Conservation (phyloP, 768 basidiomycete species). For the Panellus pusillus region DNA sequence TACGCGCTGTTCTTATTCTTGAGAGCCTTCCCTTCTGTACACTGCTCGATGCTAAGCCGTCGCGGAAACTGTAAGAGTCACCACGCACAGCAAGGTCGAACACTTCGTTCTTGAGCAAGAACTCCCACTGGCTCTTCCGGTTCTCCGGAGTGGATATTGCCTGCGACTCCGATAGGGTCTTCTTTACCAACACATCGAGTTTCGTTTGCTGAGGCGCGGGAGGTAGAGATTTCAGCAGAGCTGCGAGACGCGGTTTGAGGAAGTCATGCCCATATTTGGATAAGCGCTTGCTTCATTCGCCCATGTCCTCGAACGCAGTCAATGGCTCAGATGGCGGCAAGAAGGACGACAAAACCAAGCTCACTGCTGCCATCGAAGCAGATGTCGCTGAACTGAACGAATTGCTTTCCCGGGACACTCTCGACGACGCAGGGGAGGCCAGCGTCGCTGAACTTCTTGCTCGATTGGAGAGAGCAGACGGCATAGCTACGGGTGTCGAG, state of each 20-base stretch:
- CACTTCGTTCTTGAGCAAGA: conserved; percentile 66
- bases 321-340: conserved; percentile 12
- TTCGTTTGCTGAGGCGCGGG: conserved; percentile 46
- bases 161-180: conserved; percentile 43
- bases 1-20: conserved; percentile 53
- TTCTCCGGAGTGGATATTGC: conserved; percentile 53
- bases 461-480: conserved; percentile 56
- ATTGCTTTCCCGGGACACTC: conserved; percentile 30
- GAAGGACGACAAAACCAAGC: not conserved
- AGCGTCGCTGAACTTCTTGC: conserved; percentile 53
- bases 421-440: conserved; percentile 37
- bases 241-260: conserved; percentile 49
- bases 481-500: conserved; percentile 63
- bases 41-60: conserved; percentile 36
- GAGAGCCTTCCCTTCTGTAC: conserved; percentile 66
- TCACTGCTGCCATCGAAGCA: conserved; percentile 28
- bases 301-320: conserved; percentile 16
- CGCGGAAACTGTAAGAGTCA: not conserved
- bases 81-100: conserved; percentile 67
- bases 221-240: conserved; percentile 54
- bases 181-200: conserved; percentile 51
- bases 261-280: conserved; percentile 29
- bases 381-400: conserved; percentile 37
- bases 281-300: not conserved
- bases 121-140: conserved; percentile 74